phyloP scores from a whole-genome alignment of 208 protist genomes.

The Acanthamoeba culbertsoni region DNA sequence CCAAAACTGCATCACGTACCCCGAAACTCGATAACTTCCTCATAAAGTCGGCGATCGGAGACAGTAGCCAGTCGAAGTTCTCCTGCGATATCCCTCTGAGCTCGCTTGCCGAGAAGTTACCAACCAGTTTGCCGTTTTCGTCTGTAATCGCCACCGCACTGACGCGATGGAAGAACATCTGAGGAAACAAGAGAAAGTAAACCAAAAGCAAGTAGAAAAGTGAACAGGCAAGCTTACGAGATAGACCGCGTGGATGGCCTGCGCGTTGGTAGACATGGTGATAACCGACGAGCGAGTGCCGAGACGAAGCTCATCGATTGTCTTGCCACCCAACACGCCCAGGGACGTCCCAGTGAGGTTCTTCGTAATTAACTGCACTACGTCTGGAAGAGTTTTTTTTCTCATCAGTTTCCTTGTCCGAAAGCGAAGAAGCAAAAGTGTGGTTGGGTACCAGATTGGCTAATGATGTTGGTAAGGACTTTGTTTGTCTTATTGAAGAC shows the following conservation, averaged over 20 bases:
- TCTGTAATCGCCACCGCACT: conserved; percentile 39
- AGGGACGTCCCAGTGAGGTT: neutral
- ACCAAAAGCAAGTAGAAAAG: neutral
- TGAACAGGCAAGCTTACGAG: neutral
- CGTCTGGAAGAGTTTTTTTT: neutral
- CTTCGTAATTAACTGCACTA: neutral
- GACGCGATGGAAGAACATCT: conserved; percentile 53
- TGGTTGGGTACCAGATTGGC: conserved; percentile 25
- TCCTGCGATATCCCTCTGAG: neutral
- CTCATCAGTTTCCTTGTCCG: no score
- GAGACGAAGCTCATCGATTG: neutral
- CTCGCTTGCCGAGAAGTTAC: conserved; percentile 39
- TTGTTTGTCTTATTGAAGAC: conserved; percentile 1
- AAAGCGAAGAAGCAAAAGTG: no score
- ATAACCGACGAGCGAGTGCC: neutral
- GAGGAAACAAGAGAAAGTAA: neutral
- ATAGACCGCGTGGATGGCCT: conserved; percentile 54
- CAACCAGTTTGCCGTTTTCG: conserved; percentile 10
- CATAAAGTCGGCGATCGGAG: neutral
- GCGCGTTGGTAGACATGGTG: conserved; percentile 27
- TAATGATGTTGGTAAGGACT: conserved; percentile 26
- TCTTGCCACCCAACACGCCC: neutral
- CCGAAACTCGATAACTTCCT: neutral
- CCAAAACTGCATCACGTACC: neutral
- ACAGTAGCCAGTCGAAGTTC: neutral